A percentile compares a stretch with the other conserved stretches of the same genome.
Conservation (phyloP, 2,329 filamentous ascomycete species). For the Aspergillus melleus region DNA sequence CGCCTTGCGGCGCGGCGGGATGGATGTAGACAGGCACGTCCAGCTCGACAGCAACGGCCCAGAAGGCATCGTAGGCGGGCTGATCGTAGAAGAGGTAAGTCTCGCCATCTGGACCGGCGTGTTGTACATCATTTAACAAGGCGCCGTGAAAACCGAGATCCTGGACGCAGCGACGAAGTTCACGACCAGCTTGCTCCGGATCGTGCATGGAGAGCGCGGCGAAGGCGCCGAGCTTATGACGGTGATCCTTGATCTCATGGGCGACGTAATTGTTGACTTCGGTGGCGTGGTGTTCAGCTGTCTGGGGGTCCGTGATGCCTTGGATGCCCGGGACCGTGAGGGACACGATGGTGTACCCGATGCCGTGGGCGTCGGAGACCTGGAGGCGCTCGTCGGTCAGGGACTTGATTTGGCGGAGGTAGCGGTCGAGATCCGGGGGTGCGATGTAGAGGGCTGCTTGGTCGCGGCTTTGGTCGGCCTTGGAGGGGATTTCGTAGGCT, state of each 20-base stretch:
- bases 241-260: slow-evolving; percentile 33
- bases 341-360: slow-evolving; percentile 45
- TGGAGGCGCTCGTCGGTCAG: slow-evolving; percentile 38
- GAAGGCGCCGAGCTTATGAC: slow-evolving; percentile 18
- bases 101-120: slow-evolving; percentile 55
- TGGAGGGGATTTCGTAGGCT: slow-evolving; percentile 57
- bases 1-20: slow-evolving; percentile 54
- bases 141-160: slow-evolving; percentile 60
- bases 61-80: slow-evolving; percentile 57
- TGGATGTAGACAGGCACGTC: slow-evolving; percentile 64
- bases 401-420: slow-evolving; percentile 55
- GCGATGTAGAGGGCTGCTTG: slow-evolving; percentile 51
- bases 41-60: slow-evolving; percentile 54
- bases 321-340: slow-evolving; percentile 47
- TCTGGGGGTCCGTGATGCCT: slow-evolving; percentile 38
- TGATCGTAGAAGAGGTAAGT: slow-evolving; percentile 61
- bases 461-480: slow-evolving; percentile 58
- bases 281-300: slow-evolving; percentile 38
- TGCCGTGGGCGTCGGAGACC: slow-evolving; percentile 40
- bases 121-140: slow-evolving; percentile 60
- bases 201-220: slow-evolving; percentile 32
- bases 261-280: slow-evolving; percentile 45
- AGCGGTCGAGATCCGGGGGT: slow-evolving; percentile 55
- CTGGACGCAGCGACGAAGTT: slow-evolving; percentile 47
- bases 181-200: slow-evolving; percentile 28